Percentiles rank a stretch among this genome's conserved stretches.
Evolutionary conservation across 495 filamentous ascomycete species (phyloP).

Genomic region (Hypoxylon fuscum): DNA sequence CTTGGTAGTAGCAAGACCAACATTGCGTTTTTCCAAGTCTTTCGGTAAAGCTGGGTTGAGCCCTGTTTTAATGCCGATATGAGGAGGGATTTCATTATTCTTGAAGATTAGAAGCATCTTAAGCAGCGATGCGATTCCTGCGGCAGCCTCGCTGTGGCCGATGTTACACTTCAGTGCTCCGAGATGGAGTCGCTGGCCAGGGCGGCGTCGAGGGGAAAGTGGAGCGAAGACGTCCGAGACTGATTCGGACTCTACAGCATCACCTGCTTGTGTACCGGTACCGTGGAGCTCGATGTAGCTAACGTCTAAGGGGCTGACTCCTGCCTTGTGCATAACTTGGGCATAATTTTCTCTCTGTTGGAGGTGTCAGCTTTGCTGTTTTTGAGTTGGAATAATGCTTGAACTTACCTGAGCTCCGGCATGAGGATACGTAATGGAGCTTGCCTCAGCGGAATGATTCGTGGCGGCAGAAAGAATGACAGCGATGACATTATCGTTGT

Average conservation of each 20-base stretch:
- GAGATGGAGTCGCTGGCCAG: conserved; percentile 54
- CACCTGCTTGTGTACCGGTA: conserved; percentile 61
- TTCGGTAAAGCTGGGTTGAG: conserved; percentile 71
- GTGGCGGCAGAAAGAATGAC: conserved; percentile 57
- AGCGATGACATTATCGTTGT: conserved; percentile 56
- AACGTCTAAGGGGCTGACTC: conserved; percentile 48
- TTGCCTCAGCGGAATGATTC: conserved; percentile 56
- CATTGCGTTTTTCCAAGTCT: conserved; percentile 51
- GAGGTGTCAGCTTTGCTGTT: too few relatives aligned
- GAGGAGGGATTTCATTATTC: conserved; percentile 74
- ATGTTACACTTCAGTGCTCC: conserved; percentile 60
- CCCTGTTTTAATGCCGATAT: conserved; percentile 48
- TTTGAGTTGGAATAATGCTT: too few relatives aligned
- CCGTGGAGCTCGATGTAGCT: conserved; percentile 52
- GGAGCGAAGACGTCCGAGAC: conserved; percentile 68
- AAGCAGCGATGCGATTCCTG: conserved; percentile 52
- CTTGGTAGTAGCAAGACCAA: not conserved
- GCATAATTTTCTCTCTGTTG: too few relatives aligned
- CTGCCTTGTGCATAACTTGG: conserved; percentile 25
- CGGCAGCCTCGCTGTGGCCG: conserved; percentile 57
- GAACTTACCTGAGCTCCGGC: conserved; percentile 54
- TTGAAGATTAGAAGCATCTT: conserved; percentile 80
- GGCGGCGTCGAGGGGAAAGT: not conserved
- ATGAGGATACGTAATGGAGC: conserved; percentile 55
- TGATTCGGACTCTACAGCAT: conserved; percentile 68